Evolutionary conservation across 768 basidiomycete species (phyloP).

Genomic region (Crepidotus variabilis): DNA sequence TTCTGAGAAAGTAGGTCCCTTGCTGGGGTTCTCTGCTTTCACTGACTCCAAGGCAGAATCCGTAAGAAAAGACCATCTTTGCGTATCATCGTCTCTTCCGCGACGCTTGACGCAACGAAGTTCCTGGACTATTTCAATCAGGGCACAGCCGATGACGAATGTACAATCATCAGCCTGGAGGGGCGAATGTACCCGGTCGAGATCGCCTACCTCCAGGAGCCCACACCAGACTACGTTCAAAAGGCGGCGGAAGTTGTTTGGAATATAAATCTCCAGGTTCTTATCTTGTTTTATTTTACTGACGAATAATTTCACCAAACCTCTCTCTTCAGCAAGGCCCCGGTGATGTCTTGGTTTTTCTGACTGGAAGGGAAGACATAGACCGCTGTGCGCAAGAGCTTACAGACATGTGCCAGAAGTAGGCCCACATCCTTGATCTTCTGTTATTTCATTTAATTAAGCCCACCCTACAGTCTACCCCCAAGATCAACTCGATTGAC

Average conservation of each 20-base stretch:
- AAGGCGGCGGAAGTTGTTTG: conserved; percentile 81
- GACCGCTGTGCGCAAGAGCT: conserved; percentile 82
- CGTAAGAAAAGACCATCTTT: conserved; percentile 87
- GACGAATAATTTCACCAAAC: conserved; percentile 1
- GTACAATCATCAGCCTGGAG: conserved; percentile 84
- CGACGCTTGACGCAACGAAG: conserved; percentile 89
- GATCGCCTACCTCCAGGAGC: conserved; percentile 79
- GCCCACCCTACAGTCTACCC: conserved; percentile 37
- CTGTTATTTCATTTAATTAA: background rate
- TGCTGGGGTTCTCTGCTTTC: background rate
- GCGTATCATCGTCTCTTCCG: conserved; percentile 90
- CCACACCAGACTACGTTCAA: conserved; percentile 75
- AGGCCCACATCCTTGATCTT: conserved; percentile 1
- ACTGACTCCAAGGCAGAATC: conserved; percentile 51
- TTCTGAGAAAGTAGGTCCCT: conserved; percentile 80
- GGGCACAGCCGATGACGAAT: conserved; percentile 58
- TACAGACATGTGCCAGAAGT: conserved; percentile 72
- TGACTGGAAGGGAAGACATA: conserved; percentile 96
- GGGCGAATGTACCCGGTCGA: conserved; percentile 96
- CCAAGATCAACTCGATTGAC: conserved; percentile 52
- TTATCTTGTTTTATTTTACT: conserved; percentile 4
- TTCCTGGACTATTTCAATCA: conserved; percentile 88
- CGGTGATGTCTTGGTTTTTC: conserved; percentile 91
- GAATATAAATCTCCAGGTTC: conserved; percentile 77
- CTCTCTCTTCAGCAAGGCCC: conserved; percentile 53